These are phyloP conservation scores for Zygosaccharomyces pseudobailii DNA, from an alignment of 1,139 yeast genomes.

Conservation along the genomic window DNA sequence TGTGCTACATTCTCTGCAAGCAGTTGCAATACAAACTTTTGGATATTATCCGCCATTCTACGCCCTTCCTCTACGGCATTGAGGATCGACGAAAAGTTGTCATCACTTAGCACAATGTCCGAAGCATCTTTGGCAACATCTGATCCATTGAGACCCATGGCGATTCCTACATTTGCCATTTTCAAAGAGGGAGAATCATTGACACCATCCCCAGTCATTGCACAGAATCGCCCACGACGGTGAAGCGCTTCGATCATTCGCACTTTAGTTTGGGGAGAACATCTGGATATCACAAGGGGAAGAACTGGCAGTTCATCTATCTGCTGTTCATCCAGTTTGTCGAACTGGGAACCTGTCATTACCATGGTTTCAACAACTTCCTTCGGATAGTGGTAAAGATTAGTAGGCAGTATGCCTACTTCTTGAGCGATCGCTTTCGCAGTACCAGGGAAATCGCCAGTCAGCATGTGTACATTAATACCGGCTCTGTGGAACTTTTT, in stretches of 20 bases:
- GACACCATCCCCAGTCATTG: slow-evolving; percentile 99
- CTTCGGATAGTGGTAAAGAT: slow-evolving; percentile 68
- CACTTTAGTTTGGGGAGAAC: slow-evolving; percentile 95
- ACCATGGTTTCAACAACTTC: slow-evolving; percentile 59
- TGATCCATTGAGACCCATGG: slow-evolving; percentile 96
- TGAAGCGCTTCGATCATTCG: slow-evolving; percentile 89
- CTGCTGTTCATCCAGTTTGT: slow-evolving; percentile 60
- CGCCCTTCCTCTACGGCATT: slow-evolving; percentile 96
- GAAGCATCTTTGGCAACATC: slow-evolving; percentile 99
- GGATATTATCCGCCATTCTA: slow-evolving; percentile 91
- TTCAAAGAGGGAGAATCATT: slow-evolving; percentile 99
- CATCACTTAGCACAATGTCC: slow-evolving; percentile 95
- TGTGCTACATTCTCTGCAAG: slow-evolving; percentile 87
- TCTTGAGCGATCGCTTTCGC: slow-evolving; percentile 87
- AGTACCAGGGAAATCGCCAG: slow-evolving; percentile 96
- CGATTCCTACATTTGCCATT: slow-evolving; percentile 94
- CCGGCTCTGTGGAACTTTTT: slow-evolving; percentile 81
- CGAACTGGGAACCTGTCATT: slow-evolving; percentile 81
- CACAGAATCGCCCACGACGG: slow-evolving; percentile 89
- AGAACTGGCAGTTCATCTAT: slow-evolving; percentile 69
- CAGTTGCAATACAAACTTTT: slow-evolving; percentile 89
- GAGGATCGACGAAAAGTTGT: slow-evolving; percentile 88
- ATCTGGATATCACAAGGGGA: slow-evolving; percentile 91
- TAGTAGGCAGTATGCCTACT: slow-evolving; percentile 79
- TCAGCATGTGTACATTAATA: slow-evolving; percentile 93